Conservation (phyloP, 2,329 filamentous ascomycete species). For the Colletotrichum eleusines region DNA sequence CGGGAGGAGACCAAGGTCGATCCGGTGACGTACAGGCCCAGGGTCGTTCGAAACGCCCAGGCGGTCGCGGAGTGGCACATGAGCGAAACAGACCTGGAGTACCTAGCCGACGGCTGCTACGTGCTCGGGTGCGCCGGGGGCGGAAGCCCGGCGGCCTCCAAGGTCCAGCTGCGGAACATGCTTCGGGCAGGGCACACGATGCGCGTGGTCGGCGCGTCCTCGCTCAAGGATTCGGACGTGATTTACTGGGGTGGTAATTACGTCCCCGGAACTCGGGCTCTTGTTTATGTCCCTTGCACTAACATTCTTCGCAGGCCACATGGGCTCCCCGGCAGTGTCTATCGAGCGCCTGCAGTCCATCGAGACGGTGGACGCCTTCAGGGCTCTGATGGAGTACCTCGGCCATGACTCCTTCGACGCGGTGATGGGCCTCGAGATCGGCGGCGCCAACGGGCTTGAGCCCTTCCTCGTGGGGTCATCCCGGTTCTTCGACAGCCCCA, state of each 20-base stretch:
- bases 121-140: slow-evolving; percentile 62
- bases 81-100: slow-evolving; percentile 59
- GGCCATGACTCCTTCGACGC: slow-evolving; percentile 48
- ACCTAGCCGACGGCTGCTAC: slow-evolving; percentile 59
- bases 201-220: slow-evolving; percentile 54
- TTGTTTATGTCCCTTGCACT: no score
- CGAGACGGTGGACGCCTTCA: slow-evolving; percentile 54
- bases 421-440: slow-evolving; percentile 67
- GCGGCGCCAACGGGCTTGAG: slow-evolving; percentile 74
- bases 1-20: slow-evolving; percentile 61
- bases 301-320: slow-evolving; percentile 43
- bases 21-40: slow-evolving; percentile 25
- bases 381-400: slow-evolving; percentile 52
- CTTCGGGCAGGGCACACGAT: slow-evolving; percentile 54
- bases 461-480: slow-evolving; percentile 68
- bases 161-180: slow-evolving; percentile 54
- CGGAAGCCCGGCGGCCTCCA: slow-evolving; percentile 50
- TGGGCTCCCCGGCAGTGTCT: slow-evolving; percentile 57
- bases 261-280: not conserved
- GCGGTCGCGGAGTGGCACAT: slow-evolving; percentile 55
- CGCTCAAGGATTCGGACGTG: slow-evolving; percentile 57
- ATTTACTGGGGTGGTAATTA: slow-evolving; percentile 58
- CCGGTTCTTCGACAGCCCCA: slow-evolving; percentile 62
- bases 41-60: not conserved
- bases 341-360: slow-evolving; percentile 57